These are phyloP conservation scores for Venturiaceae sp. DNA, from an alignment of 2,329 filamentous ascomycete genomes.

Conservation along the genomic window DNA sequence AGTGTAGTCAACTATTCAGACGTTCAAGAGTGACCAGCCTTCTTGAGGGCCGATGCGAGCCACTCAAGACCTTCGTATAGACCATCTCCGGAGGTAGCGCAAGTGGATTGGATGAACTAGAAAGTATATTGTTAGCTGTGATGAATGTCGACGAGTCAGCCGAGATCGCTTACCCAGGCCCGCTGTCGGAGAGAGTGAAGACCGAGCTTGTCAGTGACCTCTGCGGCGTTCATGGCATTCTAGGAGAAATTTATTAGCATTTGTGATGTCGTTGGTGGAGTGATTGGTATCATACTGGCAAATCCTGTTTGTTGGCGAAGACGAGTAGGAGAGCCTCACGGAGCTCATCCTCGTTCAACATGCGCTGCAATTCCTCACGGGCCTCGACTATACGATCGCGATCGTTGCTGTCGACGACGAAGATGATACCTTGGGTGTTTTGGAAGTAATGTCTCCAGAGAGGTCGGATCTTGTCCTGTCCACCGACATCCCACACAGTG, in stretches of 20 bases:
- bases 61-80: slow-evolving; percentile 89
- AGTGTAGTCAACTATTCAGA: background rate
- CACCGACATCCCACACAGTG: slow-evolving; percentile 98
- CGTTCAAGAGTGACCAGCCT: slow-evolving; percentile 7
- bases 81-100: slow-evolving; percentile 97
- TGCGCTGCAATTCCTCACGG: slow-evolving; percentile 85
- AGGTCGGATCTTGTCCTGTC: slow-evolving; percentile 96
- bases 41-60: slow-evolving; percentile 8
- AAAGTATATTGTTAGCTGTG: slow-evolving; percentile 3
- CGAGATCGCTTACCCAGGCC: slow-evolving; percentile 74
- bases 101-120: slow-evolving; percentile 97
- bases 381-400: slow-evolving; percentile 87
- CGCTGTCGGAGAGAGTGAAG: slow-evolving; percentile 98
- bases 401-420: slow-evolving; percentile 95
- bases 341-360: slow-evolving; percentile 97
- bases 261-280: background rate
- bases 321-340: slow-evolving; percentile 89
- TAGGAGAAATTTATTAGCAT: slow-evolving; percentile 26
- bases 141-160: background rate
- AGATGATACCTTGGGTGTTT: slow-evolving; percentile 94
- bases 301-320: slow-evolving; percentile 98
- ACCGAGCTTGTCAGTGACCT: slow-evolving; percentile 99
- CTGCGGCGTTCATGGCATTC: slow-evolving; percentile 99
- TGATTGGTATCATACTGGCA: slow-evolving; percentile 57
- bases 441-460: slow-evolving; percentile 97